Evolutionary conservation across 352 stramenopile species (phyloP).

Genomic region (Elongisporangium anandrum): DNA sequence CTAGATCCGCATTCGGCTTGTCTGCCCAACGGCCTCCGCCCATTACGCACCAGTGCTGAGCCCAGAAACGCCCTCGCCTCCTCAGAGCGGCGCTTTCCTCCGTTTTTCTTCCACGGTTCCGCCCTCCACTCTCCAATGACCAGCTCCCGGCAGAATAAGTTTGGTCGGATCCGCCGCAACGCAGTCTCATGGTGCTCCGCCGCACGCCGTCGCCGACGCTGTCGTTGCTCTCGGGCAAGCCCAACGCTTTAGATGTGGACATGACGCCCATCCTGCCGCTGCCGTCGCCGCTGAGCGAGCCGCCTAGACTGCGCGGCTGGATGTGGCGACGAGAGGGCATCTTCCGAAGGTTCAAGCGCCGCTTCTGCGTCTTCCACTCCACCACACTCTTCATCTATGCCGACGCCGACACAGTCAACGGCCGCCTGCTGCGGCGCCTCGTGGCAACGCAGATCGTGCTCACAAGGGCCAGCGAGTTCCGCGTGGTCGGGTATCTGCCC

Average conservation of each 20-base stretch:
- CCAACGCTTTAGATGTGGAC: background rate
- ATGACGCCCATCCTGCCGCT: constrained; percentile 11
- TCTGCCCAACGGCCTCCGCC: background rate
- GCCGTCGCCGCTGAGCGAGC: constrained; percentile 26
- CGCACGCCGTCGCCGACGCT: background rate
- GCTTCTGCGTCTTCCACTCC: constrained; percentile 61
- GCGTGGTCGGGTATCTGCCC: constrained; percentile 27
- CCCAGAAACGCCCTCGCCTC: background rate
- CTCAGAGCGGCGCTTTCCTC: background rate
- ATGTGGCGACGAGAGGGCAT: constrained; percentile 46
- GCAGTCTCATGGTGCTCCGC: background rate
- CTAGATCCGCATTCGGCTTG: background rate
- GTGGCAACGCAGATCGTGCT: constrained; percentile 47
- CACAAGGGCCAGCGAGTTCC: constrained; percentile 15
- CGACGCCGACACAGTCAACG: constrained; percentile 34
- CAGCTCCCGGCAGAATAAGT: background rate
- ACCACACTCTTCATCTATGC: constrained; percentile 40
- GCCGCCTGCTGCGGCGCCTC: constrained; percentile 30
- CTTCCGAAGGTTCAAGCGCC: constrained; percentile 34
- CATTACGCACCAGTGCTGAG: background rate
- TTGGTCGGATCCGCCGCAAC: background rate
- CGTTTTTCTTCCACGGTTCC: background rate
- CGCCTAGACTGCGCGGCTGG: constrained; percentile 45
- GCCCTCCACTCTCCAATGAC: background rate
- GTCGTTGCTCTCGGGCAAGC: background rate